phyloP scores from a whole-genome alignment of 306 rosid genomes.

The Elaeagnus macrophylla region DNA sequence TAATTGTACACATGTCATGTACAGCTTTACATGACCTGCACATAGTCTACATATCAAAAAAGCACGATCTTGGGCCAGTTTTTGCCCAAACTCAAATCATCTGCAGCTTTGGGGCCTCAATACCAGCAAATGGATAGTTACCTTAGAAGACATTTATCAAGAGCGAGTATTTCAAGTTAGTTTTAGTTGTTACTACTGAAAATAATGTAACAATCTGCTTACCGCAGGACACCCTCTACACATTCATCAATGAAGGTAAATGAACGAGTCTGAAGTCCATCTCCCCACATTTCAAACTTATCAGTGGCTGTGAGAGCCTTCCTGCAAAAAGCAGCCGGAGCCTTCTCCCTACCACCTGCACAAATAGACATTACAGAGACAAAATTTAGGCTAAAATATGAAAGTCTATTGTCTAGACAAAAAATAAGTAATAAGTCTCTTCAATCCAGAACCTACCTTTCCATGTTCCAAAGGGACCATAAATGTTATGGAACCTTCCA shows the following conservation, averaged over 20 bases:
- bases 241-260: constrained; percentile 98
- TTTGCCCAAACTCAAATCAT: too few relatives aligned
- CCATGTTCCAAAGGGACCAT: constrained; percentile 99
- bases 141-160: too few relatives aligned
- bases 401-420: constrained; percentile 1
- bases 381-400: constrained; percentile 15
- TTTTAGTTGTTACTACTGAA: too few relatives aligned
- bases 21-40: too few relatives aligned
- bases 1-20: too few relatives aligned
- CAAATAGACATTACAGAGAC: constrained; percentile 11
- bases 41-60: too few relatives aligned
- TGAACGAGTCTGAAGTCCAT: constrained; percentile 91
- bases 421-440: neutral
- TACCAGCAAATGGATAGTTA: too few relatives aligned
- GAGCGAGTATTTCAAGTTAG: too few relatives aligned
- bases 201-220: constrained; percentile 9
- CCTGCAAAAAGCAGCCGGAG: constrained; percentile 97
- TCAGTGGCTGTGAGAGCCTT: constrained; percentile 68
- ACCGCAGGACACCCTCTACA: constrained; percentile 99
- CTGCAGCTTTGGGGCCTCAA: too few relatives aligned
- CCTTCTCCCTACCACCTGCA: constrained; percentile 96
- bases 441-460: constrained; percentile 47
- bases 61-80: too few relatives aligned
- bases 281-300: constrained; percentile 99
- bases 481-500: constrained; percentile 95